Conservation (phyloP, 345 rosid genomes). For the Clarkia xantiana region DNA sequence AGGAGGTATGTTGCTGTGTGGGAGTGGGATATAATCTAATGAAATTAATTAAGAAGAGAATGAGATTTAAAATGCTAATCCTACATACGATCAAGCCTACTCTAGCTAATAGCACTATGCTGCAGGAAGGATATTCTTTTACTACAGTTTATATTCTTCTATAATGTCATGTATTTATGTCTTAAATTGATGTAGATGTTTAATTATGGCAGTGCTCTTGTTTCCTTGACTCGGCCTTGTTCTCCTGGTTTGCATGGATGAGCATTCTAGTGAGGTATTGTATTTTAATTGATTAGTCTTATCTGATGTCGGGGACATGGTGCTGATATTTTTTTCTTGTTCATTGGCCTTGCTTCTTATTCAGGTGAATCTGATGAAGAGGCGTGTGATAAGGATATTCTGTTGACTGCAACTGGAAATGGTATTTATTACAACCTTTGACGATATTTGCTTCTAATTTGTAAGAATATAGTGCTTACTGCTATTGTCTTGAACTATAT, state of each 20-base stretch:
- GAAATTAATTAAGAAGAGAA: too few species aligned
- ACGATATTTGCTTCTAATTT: not conserved
- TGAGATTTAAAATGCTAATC: too few species aligned
- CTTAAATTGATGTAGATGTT: too few species aligned
- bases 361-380: constrained; percentile 18
- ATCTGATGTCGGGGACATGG: not conserved
- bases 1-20: too few species aligned
- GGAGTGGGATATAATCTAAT: too few species aligned
- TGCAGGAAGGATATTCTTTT: constrained; percentile 27
- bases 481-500: not conserved
- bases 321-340: not conserved
- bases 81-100: too few species aligned
- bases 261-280: constrained; percentile 18
- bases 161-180: too few species aligned
- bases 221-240: constrained; percentile 20
- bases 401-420: constrained; percentile 16
- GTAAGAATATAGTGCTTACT: not conserved
- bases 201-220: not conserved
- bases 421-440: constrained; percentile 11
- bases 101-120: constrained; percentile 13
- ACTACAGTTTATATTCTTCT: not conserved
- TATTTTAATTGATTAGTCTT: not conserved
- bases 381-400: constrained; percentile 24
- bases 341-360: too few species aligned
- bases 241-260: constrained; percentile 8